phyloP scores from a whole-genome alignment of 352 stramenopile genomes.

The Thalassiosira mediterranea region DNA sequence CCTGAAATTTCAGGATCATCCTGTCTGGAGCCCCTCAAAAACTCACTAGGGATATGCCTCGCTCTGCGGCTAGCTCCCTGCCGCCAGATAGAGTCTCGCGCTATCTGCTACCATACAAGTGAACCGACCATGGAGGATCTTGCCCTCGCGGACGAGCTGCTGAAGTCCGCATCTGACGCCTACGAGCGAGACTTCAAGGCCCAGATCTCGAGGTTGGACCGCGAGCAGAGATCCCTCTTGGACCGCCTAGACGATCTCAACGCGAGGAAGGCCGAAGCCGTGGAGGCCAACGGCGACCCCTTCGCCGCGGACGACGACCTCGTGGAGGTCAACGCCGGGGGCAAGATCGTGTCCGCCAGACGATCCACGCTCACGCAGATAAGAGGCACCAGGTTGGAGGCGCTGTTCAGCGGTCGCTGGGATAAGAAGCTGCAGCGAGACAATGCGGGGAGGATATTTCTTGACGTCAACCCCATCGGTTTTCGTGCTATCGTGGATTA shows the following conservation, averaged over 20 bases:
- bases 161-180: background rate
- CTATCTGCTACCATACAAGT: too few species aligned
- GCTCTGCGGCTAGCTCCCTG: too few species aligned
- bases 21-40: too few species aligned
- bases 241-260: background rate
- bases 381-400: conserved; percentile 10
- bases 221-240: conserved; percentile 7
- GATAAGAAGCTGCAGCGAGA: conserved; percentile 19
- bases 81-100: too few species aligned
- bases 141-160: background rate
- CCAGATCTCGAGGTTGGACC: conserved; percentile 5
- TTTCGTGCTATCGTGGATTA: conserved; percentile 22
- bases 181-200: background rate
- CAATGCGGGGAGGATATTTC: conserved; percentile 2
- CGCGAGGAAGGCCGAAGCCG: background rate
- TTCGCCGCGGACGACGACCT: background rate
- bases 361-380: conserved; percentile 2
- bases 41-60: too few species aligned
- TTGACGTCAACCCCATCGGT: conserved; percentile 13
- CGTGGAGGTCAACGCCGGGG: conserved; percentile 17
- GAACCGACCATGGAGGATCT: background rate
- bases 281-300: background rate
- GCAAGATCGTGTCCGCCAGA: background rate
- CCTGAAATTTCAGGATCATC: too few species aligned
- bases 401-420: conserved; percentile 22